Percentiles rank a stretch among this genome's conserved stretches.
phyloP scores from a whole-genome alignment of 257 asterid species.

The Gentiana dahurica region DNA sequence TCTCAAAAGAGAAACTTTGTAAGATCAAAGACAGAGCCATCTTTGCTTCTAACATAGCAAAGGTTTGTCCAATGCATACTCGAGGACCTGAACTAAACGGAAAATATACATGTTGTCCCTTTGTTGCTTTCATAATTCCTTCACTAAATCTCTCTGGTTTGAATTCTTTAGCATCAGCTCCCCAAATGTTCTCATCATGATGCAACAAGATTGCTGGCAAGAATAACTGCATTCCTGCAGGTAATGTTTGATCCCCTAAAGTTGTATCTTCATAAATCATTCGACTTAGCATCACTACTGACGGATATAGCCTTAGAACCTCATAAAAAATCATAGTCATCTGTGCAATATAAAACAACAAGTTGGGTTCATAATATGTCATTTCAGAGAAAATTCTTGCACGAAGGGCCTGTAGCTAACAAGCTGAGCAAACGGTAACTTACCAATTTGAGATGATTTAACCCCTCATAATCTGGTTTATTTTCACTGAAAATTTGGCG shows the following conservation, averaged over 20 bases:
- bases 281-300: background rate
- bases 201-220: constrained; percentile 11
- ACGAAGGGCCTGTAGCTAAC: background rate
- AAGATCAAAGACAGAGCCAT: constrained; percentile 18
- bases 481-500: constrained; percentile 1
- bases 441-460: constrained; percentile 15
- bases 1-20: constrained; percentile 13
- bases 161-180: constrained; percentile 20
- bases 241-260: constrained; percentile 12
- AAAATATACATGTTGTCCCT: constrained; percentile 5
- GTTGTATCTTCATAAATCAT: constrained; percentile 7
- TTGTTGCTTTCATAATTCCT: constrained; percentile 21
- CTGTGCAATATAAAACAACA: background rate
- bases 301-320: constrained; percentile 19
- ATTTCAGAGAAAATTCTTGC: too few relatives aligned
- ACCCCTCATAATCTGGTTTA: constrained; percentile 4
- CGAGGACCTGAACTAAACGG: constrained; percentile 24
- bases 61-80: constrained; percentile 19
- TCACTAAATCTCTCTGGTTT: constrained; percentile 19
- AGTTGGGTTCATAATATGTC: too few relatives aligned
- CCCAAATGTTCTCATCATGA: constrained; percentile 23
- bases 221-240: constrained; percentile 7
- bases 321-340: constrained; percentile 22
- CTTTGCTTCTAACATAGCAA: constrained; percentile 20
- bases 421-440: background rate